These are phyloP conservation scores for Fusarium mundagurra DNA, from an alignment of 2,329 filamentous ascomycete species.

Conservation along the genomic window DNA sequence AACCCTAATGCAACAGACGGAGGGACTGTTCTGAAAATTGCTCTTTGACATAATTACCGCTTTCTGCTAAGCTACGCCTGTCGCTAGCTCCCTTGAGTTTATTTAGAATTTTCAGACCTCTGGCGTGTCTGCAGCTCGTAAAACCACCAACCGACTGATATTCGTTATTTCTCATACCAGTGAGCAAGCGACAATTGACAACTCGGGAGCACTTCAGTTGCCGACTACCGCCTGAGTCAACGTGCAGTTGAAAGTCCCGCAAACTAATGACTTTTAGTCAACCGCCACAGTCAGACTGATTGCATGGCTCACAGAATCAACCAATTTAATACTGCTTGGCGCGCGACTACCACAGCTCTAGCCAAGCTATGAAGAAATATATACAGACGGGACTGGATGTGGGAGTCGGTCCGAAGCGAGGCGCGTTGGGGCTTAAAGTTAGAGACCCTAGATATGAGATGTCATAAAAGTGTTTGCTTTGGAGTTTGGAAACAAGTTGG, in stretches of 20 bases:
- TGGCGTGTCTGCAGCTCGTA: background rate
- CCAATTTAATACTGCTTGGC: background rate
- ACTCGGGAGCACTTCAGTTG: background rate
- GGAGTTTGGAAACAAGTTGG: background rate
- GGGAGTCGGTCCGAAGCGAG: conserved; percentile 8
- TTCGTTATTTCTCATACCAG: background rate
- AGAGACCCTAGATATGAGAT: background rate
- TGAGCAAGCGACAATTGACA: background rate
- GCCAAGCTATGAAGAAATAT: background rate
- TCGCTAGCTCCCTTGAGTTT: conserved; percentile 1
- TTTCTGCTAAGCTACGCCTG: background rate
- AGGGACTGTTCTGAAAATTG: background rate
- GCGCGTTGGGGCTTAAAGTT: background rate
- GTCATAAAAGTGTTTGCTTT: background rate
- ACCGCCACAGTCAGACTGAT: conserved; percentile 1
- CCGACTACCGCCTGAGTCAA: background rate
- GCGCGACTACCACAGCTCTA: background rate
- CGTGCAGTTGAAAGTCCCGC: conserved; percentile 1
- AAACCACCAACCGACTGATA: background rate
- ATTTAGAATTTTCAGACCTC: background rate
- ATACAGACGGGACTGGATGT: background rate
- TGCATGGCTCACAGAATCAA: background rate
- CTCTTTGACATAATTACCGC: background rate
- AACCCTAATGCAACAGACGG: background rate
- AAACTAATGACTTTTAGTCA: conserved; percentile 1